Conservation (phyloP, 495 filamentous ascomycete genomes). For the Staphylotrichum tortipilum region DNA sequence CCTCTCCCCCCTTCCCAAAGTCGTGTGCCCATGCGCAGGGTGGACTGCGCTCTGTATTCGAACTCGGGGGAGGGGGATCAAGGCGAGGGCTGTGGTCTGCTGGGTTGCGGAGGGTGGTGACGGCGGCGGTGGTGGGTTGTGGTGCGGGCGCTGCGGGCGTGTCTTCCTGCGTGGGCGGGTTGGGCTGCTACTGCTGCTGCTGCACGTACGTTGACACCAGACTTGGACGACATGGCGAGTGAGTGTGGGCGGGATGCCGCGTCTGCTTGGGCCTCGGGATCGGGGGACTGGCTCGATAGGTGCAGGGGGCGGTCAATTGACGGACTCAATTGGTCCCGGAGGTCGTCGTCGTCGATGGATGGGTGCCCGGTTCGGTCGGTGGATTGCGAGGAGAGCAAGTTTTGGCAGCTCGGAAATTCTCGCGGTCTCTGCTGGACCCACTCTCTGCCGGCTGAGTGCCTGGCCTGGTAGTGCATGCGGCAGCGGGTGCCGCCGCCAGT, state of each 20-base stretch:
- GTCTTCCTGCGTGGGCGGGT: too few relatives aligned
- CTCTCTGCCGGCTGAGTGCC: constrained; percentile 1
- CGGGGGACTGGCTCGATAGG: constrained; percentile 8
- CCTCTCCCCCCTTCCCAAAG: not conserved
- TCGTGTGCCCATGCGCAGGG: not conserved
- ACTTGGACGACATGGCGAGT: constrained; percentile 41
- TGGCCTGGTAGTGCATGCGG: too few relatives aligned
- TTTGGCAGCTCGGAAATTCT: constrained; percentile 30
- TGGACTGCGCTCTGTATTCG: not conserved
- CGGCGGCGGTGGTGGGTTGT: not conserved
- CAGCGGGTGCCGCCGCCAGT: too few relatives aligned
- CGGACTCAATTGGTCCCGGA: constrained; percentile 19
- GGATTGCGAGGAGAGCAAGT: constrained; percentile 13
- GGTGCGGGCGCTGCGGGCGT: too few relatives aligned
- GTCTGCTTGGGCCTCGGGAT: constrained; percentile 4
- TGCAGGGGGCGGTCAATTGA: constrained; percentile 17
- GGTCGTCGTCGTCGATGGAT: constrained; percentile 23
- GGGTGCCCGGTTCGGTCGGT: constrained; percentile 16
- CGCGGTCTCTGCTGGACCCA: constrained; percentile 20
- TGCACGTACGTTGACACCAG: constrained; percentile 54
- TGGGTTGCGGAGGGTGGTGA: constrained; percentile 1
- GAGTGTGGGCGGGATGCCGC: not conserved
- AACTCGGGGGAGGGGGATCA: too few relatives aligned
- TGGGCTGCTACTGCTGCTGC: not conserved
- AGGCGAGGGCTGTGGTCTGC: not conserved